phyloP scores from a whole-genome alignment of 768 basidiomycete species.

The Xerocomus spinulosus region DNA sequence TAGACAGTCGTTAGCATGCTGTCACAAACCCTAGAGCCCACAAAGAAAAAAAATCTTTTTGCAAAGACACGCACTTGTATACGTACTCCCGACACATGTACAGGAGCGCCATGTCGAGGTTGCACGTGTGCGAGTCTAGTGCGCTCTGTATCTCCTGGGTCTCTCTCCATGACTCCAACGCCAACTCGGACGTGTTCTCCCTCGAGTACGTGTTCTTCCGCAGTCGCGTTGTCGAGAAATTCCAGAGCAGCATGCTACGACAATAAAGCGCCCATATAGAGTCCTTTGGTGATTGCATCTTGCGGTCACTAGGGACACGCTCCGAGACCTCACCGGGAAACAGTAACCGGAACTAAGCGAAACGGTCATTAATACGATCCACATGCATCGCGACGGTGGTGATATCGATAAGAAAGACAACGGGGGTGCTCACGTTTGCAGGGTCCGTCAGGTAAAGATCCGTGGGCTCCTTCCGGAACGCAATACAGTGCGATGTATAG shows the following conservation, averaged over 20 bases:
- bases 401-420: constrained; percentile 4
- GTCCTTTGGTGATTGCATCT: constrained; percentile 60
- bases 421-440: constrained; percentile 49
- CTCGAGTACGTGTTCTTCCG: constrained; percentile 38
- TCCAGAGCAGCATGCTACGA: constrained; percentile 79
- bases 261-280: constrained; percentile 81
- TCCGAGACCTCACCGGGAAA: constrained; percentile 73
- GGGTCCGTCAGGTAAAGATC: constrained; percentile 60
- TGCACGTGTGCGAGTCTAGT: constrained; percentile 64
- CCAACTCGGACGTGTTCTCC: constrained; percentile 55
- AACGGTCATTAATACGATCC: constrained; percentile 11
- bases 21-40: constrained; percentile 6
- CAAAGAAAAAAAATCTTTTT: constrained; percentile 5
- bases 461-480: constrained; percentile 54
- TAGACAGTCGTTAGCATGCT: constrained; percentile 15
- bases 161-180: constrained; percentile 63
- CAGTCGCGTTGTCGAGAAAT: constrained; percentile 53
- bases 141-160: constrained; percentile 62
- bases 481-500: constrained; percentile 65
- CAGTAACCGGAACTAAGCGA: constrained; percentile 39
- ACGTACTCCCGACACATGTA: constrained; percentile 68
- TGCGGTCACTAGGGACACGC: constrained; percentile 39
- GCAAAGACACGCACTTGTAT: constrained; percentile 53
- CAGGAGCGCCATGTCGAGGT: constrained; percentile 60
- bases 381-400: constrained; percentile 7